Base-by-base conservation (phyloP, 768 basidiomycete genomes). In the Suillus decipiens region DNA sequence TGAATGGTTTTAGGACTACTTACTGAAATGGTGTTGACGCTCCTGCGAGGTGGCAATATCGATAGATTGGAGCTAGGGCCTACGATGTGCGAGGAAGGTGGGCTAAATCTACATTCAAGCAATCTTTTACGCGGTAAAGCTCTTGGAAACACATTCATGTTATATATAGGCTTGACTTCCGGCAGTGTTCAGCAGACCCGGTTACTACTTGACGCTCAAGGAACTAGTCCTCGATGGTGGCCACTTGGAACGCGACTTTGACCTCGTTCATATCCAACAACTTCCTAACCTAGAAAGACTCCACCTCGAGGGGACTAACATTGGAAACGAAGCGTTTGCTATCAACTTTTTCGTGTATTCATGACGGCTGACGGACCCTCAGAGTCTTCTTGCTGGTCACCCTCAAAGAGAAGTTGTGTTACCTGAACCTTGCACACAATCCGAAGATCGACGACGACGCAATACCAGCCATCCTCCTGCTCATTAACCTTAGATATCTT, bases 271-370 rank as follows among this genome's bases (percentile, higher is more conserved):
- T 61, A 79, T 89, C 24, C 83, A 84, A 61, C 82, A 81, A 63
- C 79, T 89, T 17, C 85, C 83, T 4, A 78, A 75, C 53, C 79
- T 89, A 12, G 71, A 78, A 5, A 75, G 70, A 14, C 75, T 89
- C 37, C 70, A 77, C 43, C 73, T 88, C 24, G 79, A 82, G 67
- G 78, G 82, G 62, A 86, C 86, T 10, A 79, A 80, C 12, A 83
- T 89, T 39, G 79, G 83, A 43, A 86, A 89, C 67, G 87, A 89
- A 80, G 84, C 81, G 88, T 88, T 55, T 83, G 69, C 22, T 37
- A 28, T 42, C 58, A 24, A 59, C 47, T 11, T 58, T 42, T 41
- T 28, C n/a, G 55, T 62, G 37, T 31, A 14, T 11, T 45, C 33
- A 22, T 45, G 14, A 61, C 48, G 24, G 60, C 63, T 68, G 51